These are phyloP conservation scores for Mortierella sp. DNA, from an alignment of 371 early-diverging fungal genomes.

Conservation along the genomic window DNA sequence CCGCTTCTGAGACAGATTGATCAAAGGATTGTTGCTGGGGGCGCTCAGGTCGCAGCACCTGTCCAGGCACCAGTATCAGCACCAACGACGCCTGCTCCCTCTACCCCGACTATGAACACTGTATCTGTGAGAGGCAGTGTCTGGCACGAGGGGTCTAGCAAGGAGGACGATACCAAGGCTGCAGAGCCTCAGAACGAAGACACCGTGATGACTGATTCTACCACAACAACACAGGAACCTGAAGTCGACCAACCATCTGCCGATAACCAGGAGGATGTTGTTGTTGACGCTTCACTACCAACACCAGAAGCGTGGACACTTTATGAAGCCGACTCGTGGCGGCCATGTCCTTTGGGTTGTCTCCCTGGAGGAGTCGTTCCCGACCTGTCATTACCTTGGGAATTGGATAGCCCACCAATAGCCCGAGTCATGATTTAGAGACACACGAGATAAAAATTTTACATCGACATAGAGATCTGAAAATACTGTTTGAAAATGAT, in stretches of 20 bases:
- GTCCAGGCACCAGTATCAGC: not conserved
- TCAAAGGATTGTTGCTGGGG: constrained; percentile 53
- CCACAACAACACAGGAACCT: not conserved
- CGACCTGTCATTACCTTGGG: constrained; percentile 44
- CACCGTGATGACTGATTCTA: not conserved
- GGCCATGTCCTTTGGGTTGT: constrained; percentile 52
- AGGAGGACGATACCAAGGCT: not conserved
- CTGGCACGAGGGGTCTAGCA: constrained; percentile 19
- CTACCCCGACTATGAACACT: not conserved
- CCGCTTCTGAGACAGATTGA: constrained; percentile 46
- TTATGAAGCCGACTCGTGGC: constrained; percentile 35
- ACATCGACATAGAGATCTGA: not conserved
- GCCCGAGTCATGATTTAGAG: constrained; percentile 30
- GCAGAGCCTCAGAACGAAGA: constrained; percentile 4
- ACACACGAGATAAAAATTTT: not conserved
- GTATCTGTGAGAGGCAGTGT: constrained; percentile 14
- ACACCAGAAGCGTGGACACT: constrained; percentile 27
- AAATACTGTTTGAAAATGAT: not conserved
- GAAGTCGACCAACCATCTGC: not conserved
- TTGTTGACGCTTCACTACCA: not conserved
- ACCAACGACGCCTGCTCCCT: constrained; percentile 15
- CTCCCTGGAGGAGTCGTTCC: constrained; percentile 52
- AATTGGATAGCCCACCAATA: constrained; percentile 42
- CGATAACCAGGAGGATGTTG: not conserved
- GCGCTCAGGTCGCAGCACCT: constrained; percentile 9